Conservation (phyloP, 257 asterid genomes). For the Prunella vulgaris region DNA sequence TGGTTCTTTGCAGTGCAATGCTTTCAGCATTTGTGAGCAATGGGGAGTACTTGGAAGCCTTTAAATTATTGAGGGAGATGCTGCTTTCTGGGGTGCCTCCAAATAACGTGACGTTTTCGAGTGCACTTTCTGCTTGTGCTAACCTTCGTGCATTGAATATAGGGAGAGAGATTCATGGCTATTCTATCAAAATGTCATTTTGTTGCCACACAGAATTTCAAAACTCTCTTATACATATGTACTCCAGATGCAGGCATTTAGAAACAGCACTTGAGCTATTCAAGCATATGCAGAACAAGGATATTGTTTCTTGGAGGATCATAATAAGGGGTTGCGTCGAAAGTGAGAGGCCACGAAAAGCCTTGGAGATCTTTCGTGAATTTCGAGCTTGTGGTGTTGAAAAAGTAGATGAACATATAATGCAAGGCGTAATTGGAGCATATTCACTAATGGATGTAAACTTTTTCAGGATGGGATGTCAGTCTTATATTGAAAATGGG, state of each 20-base stretch:
- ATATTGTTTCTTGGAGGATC: slow-evolving; percentile 78
- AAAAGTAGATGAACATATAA: slow-evolving; percentile 42
- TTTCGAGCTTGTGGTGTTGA: slow-evolving; percentile 39
- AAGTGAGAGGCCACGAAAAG: slow-evolving; percentile 35
- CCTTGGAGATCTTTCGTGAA: slow-evolving; percentile 41
- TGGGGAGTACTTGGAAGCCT: slow-evolving; percentile 43
- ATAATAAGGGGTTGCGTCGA: slow-evolving; percentile 47
- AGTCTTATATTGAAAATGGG: slow-evolving; percentile 54
- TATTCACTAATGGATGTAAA: slow-evolving; percentile 37
- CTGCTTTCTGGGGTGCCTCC: slow-evolving; percentile 40
- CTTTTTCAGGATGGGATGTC: slow-evolving; percentile 41
- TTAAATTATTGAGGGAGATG: slow-evolving; percentile 52
- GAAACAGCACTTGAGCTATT: slow-evolving; percentile 45
- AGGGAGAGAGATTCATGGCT: slow-evolving; percentile 71
- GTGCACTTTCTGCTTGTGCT: slow-evolving; percentile 65
- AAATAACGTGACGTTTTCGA: slow-evolving; percentile 54
- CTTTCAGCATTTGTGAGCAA: slow-evolving; percentile 52
- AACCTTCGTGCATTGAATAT: slow-evolving; percentile 36
- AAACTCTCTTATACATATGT: slow-evolving; percentile 62
- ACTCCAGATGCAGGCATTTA: slow-evolving; percentile 54
- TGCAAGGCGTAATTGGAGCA: slow-evolving; percentile 46
- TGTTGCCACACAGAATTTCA: slow-evolving; percentile 29
- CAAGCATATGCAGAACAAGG: slow-evolving; percentile 43
- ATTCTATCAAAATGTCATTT: slow-evolving; percentile 40
- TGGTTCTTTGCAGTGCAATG: slow-evolving; percentile 69